phyloP scores from a whole-genome alignment of 116 monocot species.

The Thalassia testudinum region DNA sequence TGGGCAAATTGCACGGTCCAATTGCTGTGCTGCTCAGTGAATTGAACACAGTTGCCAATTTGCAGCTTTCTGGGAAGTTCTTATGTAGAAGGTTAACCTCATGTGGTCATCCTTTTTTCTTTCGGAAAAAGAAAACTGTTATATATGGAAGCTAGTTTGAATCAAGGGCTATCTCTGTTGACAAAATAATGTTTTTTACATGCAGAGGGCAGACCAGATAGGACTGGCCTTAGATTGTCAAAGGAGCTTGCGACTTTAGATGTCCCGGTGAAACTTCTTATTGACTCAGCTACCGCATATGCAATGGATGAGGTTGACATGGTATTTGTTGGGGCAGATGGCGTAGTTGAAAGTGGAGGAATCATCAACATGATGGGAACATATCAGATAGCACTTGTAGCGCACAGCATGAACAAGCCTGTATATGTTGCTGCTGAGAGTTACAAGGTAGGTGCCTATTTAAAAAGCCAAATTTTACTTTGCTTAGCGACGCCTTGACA shows the following conservation, averaged over 20 bases:
- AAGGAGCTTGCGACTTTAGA: constrained; percentile 61
- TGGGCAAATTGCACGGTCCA: too few species aligned
- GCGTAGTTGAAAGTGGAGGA: constrained; percentile 91
- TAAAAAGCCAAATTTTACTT: background rate
- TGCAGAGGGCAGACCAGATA: constrained; percentile 95
- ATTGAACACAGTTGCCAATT: too few species aligned
- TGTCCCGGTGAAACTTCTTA: constrained; percentile 68
- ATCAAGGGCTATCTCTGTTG: too few species aligned
- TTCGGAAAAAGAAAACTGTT: too few species aligned
- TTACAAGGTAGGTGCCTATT: constrained; percentile 97
- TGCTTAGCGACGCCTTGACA: too few species aligned
- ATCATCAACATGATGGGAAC: constrained; percentile 99
- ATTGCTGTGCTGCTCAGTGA: too few species aligned
- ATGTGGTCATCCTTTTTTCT: too few species aligned
- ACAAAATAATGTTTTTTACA: background rate
- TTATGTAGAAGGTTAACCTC: too few species aligned
- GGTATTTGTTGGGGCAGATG: constrained; percentile 93
- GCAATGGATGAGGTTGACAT: constrained; percentile 92
- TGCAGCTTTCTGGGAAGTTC: too few species aligned
- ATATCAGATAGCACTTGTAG: constrained; percentile 85
- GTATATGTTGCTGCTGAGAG: constrained; percentile 99
- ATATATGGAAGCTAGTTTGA: too few species aligned
- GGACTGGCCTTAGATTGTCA: constrained; percentile 63
- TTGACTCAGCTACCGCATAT: constrained; percentile 88
- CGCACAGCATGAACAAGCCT: constrained; percentile 91